Conservation (phyloP, 2,329 filamentous ascomycete genomes). For the Chaetomium sp. region DNA sequence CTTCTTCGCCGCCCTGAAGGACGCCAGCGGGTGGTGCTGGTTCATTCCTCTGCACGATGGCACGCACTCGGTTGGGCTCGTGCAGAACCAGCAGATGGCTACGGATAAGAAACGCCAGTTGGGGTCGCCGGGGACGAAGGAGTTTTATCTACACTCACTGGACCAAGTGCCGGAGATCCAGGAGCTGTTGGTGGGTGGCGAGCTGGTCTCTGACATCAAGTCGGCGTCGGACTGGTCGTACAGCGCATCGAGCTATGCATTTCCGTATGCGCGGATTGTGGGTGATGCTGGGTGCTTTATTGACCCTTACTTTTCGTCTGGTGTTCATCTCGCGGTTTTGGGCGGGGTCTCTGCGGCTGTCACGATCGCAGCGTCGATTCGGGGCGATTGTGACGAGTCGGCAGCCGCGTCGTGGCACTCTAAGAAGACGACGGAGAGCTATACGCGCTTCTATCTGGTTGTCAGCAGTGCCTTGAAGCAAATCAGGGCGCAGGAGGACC, state of each 20-base stretch:
- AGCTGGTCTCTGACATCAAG: slow-evolving; percentile 32
- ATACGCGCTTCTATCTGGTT: background rate
- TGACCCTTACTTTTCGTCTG: slow-evolving; percentile 43
- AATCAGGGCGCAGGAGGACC: background rate
- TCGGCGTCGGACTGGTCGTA: slow-evolving; percentile 44
- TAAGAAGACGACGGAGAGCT: background rate
- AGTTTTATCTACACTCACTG: slow-evolving; percentile 32
- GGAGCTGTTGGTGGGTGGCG: slow-evolving; percentile 16
- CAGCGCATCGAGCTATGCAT: slow-evolving; percentile 36
- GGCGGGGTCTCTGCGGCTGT: slow-evolving; percentile 39
- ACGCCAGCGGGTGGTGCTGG: slow-evolving; percentile 46
- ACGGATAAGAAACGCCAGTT: slow-evolving; percentile 7
- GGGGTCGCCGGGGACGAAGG: slow-evolving; percentile 12
- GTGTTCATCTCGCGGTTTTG: slow-evolving; percentile 39
- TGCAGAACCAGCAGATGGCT: slow-evolving; percentile 30
- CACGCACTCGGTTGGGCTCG: slow-evolving; percentile 38
- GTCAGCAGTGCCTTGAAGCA: background rate
- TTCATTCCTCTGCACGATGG: slow-evolving; percentile 44
- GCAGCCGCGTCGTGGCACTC: background rate
- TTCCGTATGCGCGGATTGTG: slow-evolving; percentile 34
- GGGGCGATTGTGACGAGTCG: background rate
- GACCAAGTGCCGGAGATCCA: slow-evolving; percentile 28
- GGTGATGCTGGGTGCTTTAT: slow-evolving; percentile 46
- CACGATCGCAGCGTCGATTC: slow-evolving; percentile 30
- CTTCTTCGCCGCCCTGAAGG: slow-evolving; percentile 39